Conservation (phyloP, 2,329 filamentous ascomycete species). For the Bipolaris gigantea region DNA sequence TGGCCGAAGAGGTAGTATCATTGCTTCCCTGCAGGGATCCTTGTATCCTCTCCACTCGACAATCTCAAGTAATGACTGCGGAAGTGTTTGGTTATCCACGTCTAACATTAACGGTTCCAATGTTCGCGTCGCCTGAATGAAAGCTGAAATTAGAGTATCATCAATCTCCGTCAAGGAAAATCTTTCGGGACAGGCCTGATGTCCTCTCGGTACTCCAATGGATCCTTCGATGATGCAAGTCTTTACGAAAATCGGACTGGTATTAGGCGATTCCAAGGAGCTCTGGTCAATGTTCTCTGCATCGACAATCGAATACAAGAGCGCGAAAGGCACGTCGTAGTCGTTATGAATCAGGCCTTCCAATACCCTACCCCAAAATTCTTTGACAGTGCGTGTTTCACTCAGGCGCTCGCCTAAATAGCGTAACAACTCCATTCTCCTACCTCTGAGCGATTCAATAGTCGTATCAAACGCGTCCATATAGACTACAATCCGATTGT, state of each 20-base stretch:
- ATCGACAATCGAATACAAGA: slow-evolving; percentile 39
- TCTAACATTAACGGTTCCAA: slow-evolving; percentile 33
- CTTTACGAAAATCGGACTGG: slow-evolving; percentile 28
- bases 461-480: slow-evolving; percentile 45
- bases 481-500: slow-evolving; percentile 17
- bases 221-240: slow-evolving; percentile 39
- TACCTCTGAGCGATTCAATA: slow-evolving; percentile 42
- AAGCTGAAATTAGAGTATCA: slow-evolving; percentile 38
- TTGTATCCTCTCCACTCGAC: slow-evolving; percentile 40
- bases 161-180: slow-evolving; percentile 34
- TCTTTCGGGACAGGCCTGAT: slow-evolving; percentile 31
- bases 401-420: slow-evolving; percentile 44
- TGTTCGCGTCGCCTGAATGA: slow-evolving; percentile 40
- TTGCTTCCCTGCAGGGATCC: slow-evolving; percentile 38
- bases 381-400: slow-evolving; percentile 30
- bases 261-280: slow-evolving; percentile 30
- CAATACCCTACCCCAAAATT: slow-evolving; percentile 55
- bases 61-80: slow-evolving; percentile 30
- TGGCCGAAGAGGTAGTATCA: slow-evolving; percentile 38
- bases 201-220: slow-evolving; percentile 37
- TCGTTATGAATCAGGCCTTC: slow-evolving; percentile 51
- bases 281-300: slow-evolving; percentile 29
- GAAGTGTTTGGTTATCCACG: slow-evolving; percentile 31
- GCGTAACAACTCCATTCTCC: slow-evolving; percentile 46
- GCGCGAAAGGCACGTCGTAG: slow-evolving; percentile 38